phyloP scores from a whole-genome alignment of 345 rosid genomes.

The Brassica rapa region DNA sequence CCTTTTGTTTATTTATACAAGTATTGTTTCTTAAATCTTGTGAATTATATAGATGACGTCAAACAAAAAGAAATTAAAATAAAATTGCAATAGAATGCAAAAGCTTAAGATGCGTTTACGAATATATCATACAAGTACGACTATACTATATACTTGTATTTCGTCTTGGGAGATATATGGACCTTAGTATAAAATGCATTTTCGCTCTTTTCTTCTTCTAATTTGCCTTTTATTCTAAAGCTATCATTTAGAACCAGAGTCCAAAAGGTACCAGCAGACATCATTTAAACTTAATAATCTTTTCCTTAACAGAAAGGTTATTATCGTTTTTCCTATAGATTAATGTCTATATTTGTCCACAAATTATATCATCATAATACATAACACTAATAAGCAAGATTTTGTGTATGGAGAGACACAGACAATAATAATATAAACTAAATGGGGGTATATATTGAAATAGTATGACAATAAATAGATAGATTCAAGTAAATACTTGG shows the following conservation, averaged over 20 bases:
- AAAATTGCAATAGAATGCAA: not conserved
- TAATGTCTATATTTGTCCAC: not conserved
- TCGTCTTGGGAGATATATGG: not conserved
- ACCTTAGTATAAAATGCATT: not conserved
- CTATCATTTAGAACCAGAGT: not conserved
- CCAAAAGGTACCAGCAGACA: slow-evolving; percentile 18
- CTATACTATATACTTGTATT: not conserved
- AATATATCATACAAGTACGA: not conserved
- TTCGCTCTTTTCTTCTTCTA: not conserved
- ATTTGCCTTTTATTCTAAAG: not conserved
- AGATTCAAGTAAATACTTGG: slow-evolving; percentile 28
- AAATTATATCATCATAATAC: slow-evolving; percentile 2
- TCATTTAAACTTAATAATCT: not conserved
- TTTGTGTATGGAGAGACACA: slow-evolving; percentile 30
- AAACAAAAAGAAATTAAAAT: not conserved
- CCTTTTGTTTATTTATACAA: not conserved
- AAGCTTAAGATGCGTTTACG: not conserved
- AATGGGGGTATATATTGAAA: slow-evolving; percentile 4
- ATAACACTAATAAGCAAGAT: slow-evolving; percentile 7
- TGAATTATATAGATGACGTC: not conserved
- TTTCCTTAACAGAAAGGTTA: not conserved
- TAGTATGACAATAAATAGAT: slow-evolving; percentile 1
- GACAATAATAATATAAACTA: slow-evolving; percentile 25
- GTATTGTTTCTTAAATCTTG: slow-evolving; percentile 4
- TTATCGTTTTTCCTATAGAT: not conserved